Percentiles rank a stretch among this genome's conserved stretches.
These are phyloP conservation scores for Trametes sp. DNA, from an alignment of 1,284 basidiomycete genomes.

Conservation along the genomic window DNA sequence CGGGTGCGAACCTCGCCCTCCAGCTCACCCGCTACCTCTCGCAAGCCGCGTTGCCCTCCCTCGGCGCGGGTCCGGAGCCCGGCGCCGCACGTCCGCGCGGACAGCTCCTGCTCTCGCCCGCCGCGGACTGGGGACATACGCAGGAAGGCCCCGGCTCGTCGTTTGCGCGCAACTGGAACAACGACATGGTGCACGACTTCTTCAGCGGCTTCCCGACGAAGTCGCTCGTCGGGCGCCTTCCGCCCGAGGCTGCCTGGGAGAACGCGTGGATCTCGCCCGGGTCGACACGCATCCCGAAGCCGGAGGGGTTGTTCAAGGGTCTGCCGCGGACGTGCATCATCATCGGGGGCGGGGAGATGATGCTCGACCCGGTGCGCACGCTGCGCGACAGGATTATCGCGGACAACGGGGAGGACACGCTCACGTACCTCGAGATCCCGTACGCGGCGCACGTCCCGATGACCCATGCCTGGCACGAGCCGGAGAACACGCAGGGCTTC, in stretches of 20 bases:
- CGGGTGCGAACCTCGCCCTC: slow-evolving; percentile 73
- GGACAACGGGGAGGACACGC: slow-evolving; percentile 37
- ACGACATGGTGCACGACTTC: slow-evolving; percentile 49
- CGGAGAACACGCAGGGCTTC: slow-evolving; percentile 51
- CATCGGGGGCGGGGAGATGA: slow-evolving; percentile 59
- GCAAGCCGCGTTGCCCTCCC: slow-evolving; percentile 43
- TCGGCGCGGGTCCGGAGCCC: slow-evolving; percentile 32
- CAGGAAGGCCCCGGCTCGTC: slow-evolving; percentile 45
- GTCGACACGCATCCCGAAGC: slow-evolving; percentile 44
- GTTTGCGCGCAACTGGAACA: slow-evolving; percentile 36
- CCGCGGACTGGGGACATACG: slow-evolving; percentile 55
- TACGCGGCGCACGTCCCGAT: slow-evolving; percentile 62
- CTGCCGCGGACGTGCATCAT: slow-evolving; percentile 64
- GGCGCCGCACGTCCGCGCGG: slow-evolving; percentile 47
- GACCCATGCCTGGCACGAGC: slow-evolving; percentile 57
- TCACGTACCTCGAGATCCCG: slow-evolving; percentile 54
- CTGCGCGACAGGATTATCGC: slow-evolving; percentile 33
- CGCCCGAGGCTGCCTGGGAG: slow-evolving; percentile 44
- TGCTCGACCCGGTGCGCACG: slow-evolving; percentile 53
- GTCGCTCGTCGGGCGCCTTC: slow-evolving; percentile 53
- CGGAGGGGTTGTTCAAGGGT: slow-evolving; percentile 50
- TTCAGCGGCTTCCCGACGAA: slow-evolving; percentile 40
- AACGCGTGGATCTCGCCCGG: slow-evolving; percentile 66
- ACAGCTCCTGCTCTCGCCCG: slow-evolving; percentile 65
- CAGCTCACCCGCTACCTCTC: slow-evolving; percentile 57